phyloP scores from a whole-genome alignment of 2,329 filamentous ascomycete species.

The Rhynchosporium secalis region DNA sequence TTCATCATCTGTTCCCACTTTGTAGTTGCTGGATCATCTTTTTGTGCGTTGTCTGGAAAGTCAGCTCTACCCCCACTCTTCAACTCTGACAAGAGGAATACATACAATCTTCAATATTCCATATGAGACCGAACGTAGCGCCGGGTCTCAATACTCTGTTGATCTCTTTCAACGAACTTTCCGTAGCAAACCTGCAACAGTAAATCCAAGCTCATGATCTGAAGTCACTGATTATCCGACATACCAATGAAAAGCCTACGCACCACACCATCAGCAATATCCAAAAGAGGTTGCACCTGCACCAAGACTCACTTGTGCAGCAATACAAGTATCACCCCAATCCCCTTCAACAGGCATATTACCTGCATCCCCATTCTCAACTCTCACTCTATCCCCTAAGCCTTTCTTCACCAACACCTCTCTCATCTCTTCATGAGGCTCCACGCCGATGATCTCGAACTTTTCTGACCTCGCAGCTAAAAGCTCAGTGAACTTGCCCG shows the following conservation, averaged over 20 bases:
- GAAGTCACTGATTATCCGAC: neutral
- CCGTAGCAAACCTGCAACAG: constrained; percentile 64
- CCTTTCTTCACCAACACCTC: constrained; percentile 58
- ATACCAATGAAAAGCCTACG: constrained; percentile 50
- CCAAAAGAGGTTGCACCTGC: neutral
- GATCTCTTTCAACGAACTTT: constrained; percentile 64
- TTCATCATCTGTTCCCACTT: constrained; percentile 64
- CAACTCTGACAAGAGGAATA: constrained; percentile 19
- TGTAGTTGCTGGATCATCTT: constrained; percentile 54
- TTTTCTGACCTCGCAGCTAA: constrained; percentile 59
- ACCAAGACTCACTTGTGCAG: constrained; percentile 60
- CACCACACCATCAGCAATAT: constrained; percentile 15
- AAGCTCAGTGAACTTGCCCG: constrained; percentile 68
- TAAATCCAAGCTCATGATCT: neutral
- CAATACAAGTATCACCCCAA: constrained; percentile 65
- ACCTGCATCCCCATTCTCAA: constrained; percentile 58
- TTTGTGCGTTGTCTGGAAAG: constrained; percentile 61
- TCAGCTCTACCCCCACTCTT: constrained; percentile 1
- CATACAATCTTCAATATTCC: constrained; percentile 73
- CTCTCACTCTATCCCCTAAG: constrained; percentile 46
- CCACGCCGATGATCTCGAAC: constrained; percentile 60
- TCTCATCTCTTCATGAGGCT: constrained; percentile 68
- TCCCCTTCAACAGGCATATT: constrained; percentile 55
- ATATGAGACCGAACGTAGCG: constrained; percentile 64
- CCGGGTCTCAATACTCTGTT: constrained; percentile 62